Evolutionary conservation across 352 stramenopile genomes (phyloP).

Genomic region (Globisporangium lucens): DNA sequence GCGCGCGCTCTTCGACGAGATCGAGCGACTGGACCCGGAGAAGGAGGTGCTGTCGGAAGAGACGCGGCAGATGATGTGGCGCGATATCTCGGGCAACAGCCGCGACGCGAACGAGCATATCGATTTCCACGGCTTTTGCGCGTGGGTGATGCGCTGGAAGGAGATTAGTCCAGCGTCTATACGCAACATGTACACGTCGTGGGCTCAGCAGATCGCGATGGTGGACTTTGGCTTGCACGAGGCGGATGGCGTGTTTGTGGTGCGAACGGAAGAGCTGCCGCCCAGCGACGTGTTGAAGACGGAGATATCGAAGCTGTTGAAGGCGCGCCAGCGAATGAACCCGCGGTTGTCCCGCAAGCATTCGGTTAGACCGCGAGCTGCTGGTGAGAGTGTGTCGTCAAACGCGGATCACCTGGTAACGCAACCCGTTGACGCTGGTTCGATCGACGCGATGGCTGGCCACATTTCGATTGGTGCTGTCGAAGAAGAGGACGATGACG

Average conservation of each 20-base stretch:
- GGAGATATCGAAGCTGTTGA: conserved; percentile 22
- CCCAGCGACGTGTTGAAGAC: conserved; percentile 26
- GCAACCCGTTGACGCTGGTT: background rate
- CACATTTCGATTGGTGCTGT: background rate
- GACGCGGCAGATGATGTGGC: conserved; percentile 39
- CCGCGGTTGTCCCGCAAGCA: conserved; percentile 1
- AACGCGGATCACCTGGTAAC: background rate
- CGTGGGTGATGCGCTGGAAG: conserved; percentile 81
- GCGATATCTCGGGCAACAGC: conserved; percentile 27
- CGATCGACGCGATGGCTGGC: background rate
- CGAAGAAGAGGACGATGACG: background rate
- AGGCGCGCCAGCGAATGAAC: conserved; percentile 10
- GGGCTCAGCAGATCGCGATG: conserved; percentile 63
- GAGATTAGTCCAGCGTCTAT: conserved; percentile 57
- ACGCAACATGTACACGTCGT: conserved; percentile 76
- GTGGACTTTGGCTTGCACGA: conserved; percentile 74
- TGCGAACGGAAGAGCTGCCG: conserved; percentile 39
- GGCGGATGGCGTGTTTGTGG: conserved; percentile 66
- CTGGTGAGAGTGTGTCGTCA: background rate
- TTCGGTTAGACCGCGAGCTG: conserved; percentile 1
- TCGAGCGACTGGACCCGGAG: conserved; percentile 60
- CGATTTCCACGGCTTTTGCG: conserved; percentile 71
- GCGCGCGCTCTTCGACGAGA: conserved; percentile 49
- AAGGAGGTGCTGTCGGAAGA: conserved; percentile 42
- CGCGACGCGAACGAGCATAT: conserved; percentile 34